These are phyloP conservation scores for Hymenoscyphus salicellus DNA, from an alignment of 2,329 filamentous ascomycete genomes.

Conservation along the genomic window DNA sequence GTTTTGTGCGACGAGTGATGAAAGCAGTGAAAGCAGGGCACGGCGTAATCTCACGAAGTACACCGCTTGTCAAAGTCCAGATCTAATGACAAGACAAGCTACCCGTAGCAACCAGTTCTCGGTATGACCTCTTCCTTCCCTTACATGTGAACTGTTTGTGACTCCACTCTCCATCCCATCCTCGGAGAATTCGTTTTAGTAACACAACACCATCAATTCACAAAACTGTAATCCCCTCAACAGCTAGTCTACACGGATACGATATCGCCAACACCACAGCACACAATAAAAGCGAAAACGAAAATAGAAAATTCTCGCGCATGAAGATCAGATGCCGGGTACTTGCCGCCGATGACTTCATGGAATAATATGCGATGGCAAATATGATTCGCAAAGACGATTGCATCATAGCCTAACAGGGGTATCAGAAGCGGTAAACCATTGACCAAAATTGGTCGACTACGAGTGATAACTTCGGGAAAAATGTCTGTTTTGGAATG, in stretches of 20 bases:
- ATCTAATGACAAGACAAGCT: neutral
- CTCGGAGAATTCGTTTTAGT: neutral
- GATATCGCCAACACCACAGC: neutral
- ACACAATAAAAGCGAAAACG: neutral
- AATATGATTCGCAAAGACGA: neutral
- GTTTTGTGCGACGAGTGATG: neutral
- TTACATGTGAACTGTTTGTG: too few species aligned
- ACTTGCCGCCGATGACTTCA: conserved; percentile 5
- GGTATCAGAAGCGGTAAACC: neutral
- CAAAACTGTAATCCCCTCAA: neutral
- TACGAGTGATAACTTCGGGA: neutral
- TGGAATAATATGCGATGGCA: neutral
- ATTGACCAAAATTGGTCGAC: neutral
- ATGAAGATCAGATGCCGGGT: neutral
- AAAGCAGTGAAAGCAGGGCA: neutral
- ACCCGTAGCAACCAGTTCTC: neutral
- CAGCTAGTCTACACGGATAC: neutral
- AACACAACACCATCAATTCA: neutral
- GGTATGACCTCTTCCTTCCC: too few species aligned
- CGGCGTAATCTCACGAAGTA: neutral
- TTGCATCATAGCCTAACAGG: neutral
- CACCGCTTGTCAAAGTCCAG: neutral
- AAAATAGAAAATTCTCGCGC: neutral
- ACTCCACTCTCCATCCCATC: neutral
- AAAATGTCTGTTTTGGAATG: neutral